phyloP scores from a whole-genome alignment of 352 stramenopile genomes.

The Nothophytophthora sp. region DNA sequence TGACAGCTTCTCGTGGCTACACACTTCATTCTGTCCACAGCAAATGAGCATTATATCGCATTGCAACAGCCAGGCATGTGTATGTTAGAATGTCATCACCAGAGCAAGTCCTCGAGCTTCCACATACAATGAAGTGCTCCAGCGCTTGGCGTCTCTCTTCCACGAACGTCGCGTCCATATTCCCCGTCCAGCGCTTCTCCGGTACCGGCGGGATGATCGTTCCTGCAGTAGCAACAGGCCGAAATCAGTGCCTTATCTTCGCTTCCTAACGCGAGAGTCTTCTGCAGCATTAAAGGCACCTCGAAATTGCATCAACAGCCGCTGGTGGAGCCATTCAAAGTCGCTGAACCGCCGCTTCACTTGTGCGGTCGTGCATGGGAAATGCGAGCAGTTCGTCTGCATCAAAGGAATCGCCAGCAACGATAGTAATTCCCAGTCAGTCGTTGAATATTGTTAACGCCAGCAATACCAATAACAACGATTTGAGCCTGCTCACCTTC shows the following conservation, averaged over 20 bases:
- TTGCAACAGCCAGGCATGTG: background rate
- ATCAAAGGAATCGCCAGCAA: background rate
- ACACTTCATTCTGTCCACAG: slow-evolving; percentile 79
- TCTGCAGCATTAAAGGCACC: too few relatives aligned
- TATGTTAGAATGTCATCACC: background rate
- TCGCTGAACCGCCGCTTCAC: slow-evolving; percentile 89
- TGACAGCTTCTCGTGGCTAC: slow-evolving; percentile 80
- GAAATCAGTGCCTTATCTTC: too few relatives aligned
- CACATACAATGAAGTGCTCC: slow-evolving; percentile 85
- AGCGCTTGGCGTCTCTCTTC: slow-evolving; percentile 86
- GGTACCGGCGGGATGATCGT: slow-evolving; percentile 90
- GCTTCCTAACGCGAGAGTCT: too few relatives aligned
- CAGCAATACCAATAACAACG: background rate
- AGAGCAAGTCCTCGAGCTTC: background rate
- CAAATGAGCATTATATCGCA: slow-evolving; percentile 1
- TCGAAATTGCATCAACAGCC: slow-evolving; percentile 77
- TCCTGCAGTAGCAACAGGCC: slow-evolving; percentile 41
- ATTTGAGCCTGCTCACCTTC: slow-evolving; percentile 45
- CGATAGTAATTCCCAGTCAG: background rate
- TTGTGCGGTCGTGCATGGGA: slow-evolving; percentile 69
- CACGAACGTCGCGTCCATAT: slow-evolving; percentile 90
- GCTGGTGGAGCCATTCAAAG: slow-evolving; percentile 90
- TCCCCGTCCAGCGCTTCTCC: slow-evolving; percentile 87
- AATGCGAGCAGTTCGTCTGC: slow-evolving; percentile 68
- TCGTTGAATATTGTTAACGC: background rate